Base-by-base conservation (phyloP, 805 yeast species). In the Metschnikowia shivogae region DNA sequence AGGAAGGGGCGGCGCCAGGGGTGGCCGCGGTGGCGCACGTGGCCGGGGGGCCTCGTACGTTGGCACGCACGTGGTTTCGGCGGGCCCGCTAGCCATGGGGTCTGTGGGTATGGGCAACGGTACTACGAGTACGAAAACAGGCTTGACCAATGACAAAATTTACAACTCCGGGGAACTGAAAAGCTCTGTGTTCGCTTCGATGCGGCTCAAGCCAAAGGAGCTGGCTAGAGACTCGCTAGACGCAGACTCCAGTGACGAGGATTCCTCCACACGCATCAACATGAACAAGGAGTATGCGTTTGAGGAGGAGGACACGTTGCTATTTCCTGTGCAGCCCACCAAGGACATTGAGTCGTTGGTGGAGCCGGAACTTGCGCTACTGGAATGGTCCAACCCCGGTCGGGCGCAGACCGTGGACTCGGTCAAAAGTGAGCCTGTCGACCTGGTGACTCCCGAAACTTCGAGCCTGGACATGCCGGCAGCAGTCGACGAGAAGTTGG, bases 51-150 rank as follows among this genome's bases (percentile, higher is more conserved):
- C 63, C 1, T 53, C 66, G 53, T 64, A 70, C 59, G 68, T 70
- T 34, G 74, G 74, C 17, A 84, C 90, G 0, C 85, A 81, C 54
- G 67, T 85, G 31, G 83, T 86, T 6, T 75, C 85, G 2, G 70
- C 86, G 1, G 95, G 95, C 13, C 89, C 92, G 0, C 67, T 86
- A 44, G 79, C 90, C 6, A 74, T 83, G 31, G 89, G 89, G 10
- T 70, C 77, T 0, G 80, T 77, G 3, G 65, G 78, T 1, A 54
- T 76, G 49, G 74, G 75, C 4, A 56, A 54, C 8, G 62, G 59
- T 36, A 52, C 54, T 3, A 52, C 50, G 40, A 61, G 60, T 6
- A 36, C 61, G 24, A 65, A 63, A 40, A 47, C 54, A 17, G 64
- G 63, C 12, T 52, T 60, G 17, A 59, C 69, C 6, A 44, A 44